Evolutionary conservation across 2,329 filamentous ascomycete species (phyloP), one percentile per base, ranked within the genome.

Genomic region (Coniella vitis): DNA sequence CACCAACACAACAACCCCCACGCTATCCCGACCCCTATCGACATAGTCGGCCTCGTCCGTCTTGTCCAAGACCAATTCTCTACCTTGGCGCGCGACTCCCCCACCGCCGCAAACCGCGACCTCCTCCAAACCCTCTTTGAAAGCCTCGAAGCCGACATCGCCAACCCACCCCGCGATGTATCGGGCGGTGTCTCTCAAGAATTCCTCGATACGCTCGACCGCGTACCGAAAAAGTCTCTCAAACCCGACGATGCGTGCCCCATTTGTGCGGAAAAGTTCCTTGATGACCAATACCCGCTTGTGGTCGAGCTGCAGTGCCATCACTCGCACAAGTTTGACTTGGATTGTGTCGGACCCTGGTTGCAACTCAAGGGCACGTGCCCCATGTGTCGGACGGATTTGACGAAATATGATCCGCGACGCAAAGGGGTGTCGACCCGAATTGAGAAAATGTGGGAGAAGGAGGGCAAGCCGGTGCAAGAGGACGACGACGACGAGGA

Each of bases 331-430:
- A 66, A 65, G 43, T 84, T 82, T 60, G 81, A 85, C 58, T 64
- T 84, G n/a, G 81, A 85, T 65, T 85, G 81, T 58, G 79, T 84
- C 2, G 76, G 73, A 3, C 81, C 81, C 7, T 85, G 81, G 81
- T 61, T 85, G 61, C 67, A 74, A 61, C 73, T 77, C 58, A 81
- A 84, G 64, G 81, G 81, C 34, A 82, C 72, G 29, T 84, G 81
- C 61, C 81, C 81, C 35, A 69, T 84, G 67, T 83, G 81, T 62
- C 67, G 81, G 52, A 72, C 76, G 61, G 78, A 81, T 58, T 64
- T 84, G 65, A 72, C 69, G 29, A 73, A 75, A 69, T 48, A 53
- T 32, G 51, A 53, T 22, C 51, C 48, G 31, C 32, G 37, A 17
- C 36, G 44, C 14, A 53, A 43, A 47, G 37, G 20, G 22, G 46